Conservation (phyloP, 371 early-diverging fungal genomes). For the Syncephalastrum monosporum region DNA sequence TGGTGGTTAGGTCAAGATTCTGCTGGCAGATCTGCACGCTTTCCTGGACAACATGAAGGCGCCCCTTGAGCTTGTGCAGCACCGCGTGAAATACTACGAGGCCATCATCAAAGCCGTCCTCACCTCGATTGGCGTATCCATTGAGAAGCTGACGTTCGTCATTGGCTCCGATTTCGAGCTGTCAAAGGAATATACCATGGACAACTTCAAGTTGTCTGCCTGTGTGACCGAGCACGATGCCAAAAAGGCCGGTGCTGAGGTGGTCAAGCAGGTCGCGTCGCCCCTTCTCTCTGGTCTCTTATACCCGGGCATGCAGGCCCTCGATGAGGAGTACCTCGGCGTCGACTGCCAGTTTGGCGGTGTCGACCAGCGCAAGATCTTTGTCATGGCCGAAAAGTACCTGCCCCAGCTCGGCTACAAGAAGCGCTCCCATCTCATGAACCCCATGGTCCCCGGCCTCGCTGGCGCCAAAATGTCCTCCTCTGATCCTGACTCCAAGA, state of each 20-base stretch:
- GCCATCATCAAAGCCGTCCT: constrained; percentile 92
- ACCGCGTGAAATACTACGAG: constrained; percentile 96
- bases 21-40: constrained; percentile 99
- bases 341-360: constrained; percentile 99
- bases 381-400: constrained; percentile 97
- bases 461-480: constrained; percentile 98
- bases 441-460: constrained; percentile 99
- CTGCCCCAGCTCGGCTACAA: constrained; percentile 96
- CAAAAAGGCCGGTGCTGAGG: constrained; percentile 99
- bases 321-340: constrained; percentile 98
- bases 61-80: constrained; percentile 89
- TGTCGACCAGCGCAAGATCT: constrained; percentile 99
- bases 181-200: constrained; percentile 88
- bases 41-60: constrained; percentile 99
- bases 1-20: constrained; percentile 79
- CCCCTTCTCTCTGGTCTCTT: constrained; percentile 93
- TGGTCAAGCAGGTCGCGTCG: constrained; percentile 99
- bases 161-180: constrained; percentile 93
- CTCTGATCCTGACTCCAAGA: constrained; percentile 98
- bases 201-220: constrained; percentile 91
- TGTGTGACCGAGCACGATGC: constrained; percentile 95
- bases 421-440: constrained; percentile 99
- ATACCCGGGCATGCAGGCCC: constrained; percentile 99
- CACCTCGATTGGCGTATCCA: constrained; percentile 85
- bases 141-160: constrained; percentile 93